These are phyloP conservation scores for Rosellinia necatrix DNA, from an alignment of 2,329 filamentous ascomycete species.

Conservation along the genomic window DNA sequence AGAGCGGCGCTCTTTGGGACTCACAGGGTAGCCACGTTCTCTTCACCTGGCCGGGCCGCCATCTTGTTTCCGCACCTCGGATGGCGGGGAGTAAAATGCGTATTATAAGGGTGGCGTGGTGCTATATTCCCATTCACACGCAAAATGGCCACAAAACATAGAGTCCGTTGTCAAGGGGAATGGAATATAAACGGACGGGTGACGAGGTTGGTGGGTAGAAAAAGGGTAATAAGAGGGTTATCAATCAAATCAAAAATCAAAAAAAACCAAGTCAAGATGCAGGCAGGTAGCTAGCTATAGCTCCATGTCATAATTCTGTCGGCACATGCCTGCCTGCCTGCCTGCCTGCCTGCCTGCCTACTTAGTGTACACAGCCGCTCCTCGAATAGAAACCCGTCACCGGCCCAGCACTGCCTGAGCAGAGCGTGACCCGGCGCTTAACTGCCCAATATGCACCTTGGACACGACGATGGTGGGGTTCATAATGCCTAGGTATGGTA, in stretches of 20 bases:
- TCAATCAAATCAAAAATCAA: too few relatives aligned
- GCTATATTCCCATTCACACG: too few relatives aligned
- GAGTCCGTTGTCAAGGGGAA: too few relatives aligned
- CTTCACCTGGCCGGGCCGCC: constrained; percentile 52
- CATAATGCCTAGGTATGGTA: too few relatives aligned
- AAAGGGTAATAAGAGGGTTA: too few relatives aligned
- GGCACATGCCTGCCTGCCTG: constrained; percentile 11
- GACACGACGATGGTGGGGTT: constrained; percentile 36
- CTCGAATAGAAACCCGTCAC: constrained; percentile 12
- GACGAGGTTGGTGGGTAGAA: too few relatives aligned
- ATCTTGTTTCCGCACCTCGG: constrained; percentile 37
- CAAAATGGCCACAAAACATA: too few relatives aligned
- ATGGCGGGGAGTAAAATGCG: not conserved
- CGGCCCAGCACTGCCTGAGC: constrained; percentile 2
- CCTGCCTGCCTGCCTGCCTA: too few relatives aligned
- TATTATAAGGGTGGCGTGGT: too few relatives aligned
- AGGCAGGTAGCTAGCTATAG: constrained; percentile 8
- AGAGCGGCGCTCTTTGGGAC: constrained; percentile 28
- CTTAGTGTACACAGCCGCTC: constrained; percentile 10
- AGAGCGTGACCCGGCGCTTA: constrained; percentile 36
- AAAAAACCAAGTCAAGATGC: too few relatives aligned
- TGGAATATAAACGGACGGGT: too few relatives aligned
- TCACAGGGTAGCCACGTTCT: constrained; percentile 54
- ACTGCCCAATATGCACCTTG: constrained; percentile 34
- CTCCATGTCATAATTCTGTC: constrained; percentile 11